A percentile compares a stretch with the other conserved stretches of the same genome.
Evolutionary conservation across 2,329 filamentous ascomycete species (phyloP).

Genomic region (Fusarium miscanthi): DNA sequence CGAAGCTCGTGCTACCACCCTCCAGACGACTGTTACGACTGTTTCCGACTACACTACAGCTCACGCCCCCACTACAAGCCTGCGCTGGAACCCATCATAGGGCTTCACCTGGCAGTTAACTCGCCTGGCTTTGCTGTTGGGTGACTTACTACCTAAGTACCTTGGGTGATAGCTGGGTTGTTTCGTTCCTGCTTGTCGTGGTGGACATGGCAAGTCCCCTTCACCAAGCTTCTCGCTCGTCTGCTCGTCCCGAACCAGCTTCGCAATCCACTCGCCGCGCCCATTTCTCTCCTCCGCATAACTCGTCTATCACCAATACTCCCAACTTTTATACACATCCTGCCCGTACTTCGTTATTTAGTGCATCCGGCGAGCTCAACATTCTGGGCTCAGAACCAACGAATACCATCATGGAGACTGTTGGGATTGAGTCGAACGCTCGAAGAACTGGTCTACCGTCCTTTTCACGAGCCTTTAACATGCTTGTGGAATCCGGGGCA

Average conservation of each 20-base stretch:
- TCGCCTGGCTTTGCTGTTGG: conserved; percentile 13
- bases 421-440: conserved; percentile 46
- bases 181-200: conserved; percentile 20
- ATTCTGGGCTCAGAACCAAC: conserved; percentile 25
- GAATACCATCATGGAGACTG: conserved; percentile 47
- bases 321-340: conserved; percentile 47
- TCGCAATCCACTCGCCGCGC: conserved; percentile 32
- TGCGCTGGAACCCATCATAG: conserved; percentile 20
- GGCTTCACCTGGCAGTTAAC: conserved; percentile 22
- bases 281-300: conserved; percentile 31
- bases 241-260: conserved; percentile 39
- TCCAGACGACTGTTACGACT: conserved; percentile 24
- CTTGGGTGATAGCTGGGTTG: neutral
- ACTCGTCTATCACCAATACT: conserved; percentile 19
- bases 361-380: conserved; percentile 55
- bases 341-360: conserved; percentile 58
- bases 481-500: conserved; percentile 54
- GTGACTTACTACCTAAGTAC: conserved; percentile 1
- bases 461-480: conserved; percentile 65
- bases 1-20: conserved; percentile 31
- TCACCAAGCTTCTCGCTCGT: conserved; percentile 39
- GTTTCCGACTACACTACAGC: conserved; percentile 22
- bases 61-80: conserved; percentile 27
- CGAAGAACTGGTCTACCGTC: conserved; percentile 54
- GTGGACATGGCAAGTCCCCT: conserved; percentile 43